Conservation (phyloP, 164 flowering plant species). For the Chloranthus sessilifolius region DNA sequence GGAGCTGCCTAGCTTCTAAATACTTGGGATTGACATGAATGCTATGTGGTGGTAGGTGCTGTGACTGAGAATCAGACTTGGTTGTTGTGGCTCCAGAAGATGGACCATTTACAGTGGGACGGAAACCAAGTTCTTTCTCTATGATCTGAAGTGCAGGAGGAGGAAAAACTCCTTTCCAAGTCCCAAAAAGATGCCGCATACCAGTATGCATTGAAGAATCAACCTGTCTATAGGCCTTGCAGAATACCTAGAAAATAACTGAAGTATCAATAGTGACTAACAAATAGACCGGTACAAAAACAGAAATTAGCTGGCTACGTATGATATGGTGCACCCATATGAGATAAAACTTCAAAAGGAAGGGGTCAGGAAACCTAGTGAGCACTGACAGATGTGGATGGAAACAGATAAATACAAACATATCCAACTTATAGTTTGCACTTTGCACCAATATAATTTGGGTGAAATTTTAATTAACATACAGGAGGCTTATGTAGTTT, state of each 20-base stretch:
- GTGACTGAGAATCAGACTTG: slow-evolving; percentile 61
- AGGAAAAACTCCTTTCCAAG: slow-evolving; percentile 96
- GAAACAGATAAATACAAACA: too few species aligned
- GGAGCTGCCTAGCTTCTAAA: slow-evolving; percentile 79
- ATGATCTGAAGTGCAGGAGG: slow-evolving; percentile 69
- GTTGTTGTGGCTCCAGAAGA: slow-evolving; percentile 48
- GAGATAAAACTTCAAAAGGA: too few species aligned
- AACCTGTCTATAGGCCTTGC: slow-evolving; percentile 88
- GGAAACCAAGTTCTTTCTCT: slow-evolving; percentile 81
- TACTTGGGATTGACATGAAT: slow-evolving; percentile 99
- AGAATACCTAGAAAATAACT: slow-evolving; percentile 79
- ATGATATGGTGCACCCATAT: too few species aligned
- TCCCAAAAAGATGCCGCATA: slow-evolving; percentile 97
- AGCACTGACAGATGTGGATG: too few species aligned
- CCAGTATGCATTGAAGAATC: slow-evolving; percentile 66
- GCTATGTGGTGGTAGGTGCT: slow-evolving; percentile 68
- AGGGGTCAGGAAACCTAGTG: too few species aligned
- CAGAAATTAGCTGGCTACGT: too few species aligned
- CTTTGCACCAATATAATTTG: too few species aligned
- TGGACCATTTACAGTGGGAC: slow-evolving; percentile 46
- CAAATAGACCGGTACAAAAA: too few species aligned
- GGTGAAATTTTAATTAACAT: too few species aligned
- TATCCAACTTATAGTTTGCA: too few species aligned
- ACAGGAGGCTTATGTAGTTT: neutral
- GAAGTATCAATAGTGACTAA: too few species aligned